These are phyloP conservation scores for Fusarium sp. DNA, from an alignment of 2,329 filamentous ascomycete species.

Conservation along the genomic window DNA sequence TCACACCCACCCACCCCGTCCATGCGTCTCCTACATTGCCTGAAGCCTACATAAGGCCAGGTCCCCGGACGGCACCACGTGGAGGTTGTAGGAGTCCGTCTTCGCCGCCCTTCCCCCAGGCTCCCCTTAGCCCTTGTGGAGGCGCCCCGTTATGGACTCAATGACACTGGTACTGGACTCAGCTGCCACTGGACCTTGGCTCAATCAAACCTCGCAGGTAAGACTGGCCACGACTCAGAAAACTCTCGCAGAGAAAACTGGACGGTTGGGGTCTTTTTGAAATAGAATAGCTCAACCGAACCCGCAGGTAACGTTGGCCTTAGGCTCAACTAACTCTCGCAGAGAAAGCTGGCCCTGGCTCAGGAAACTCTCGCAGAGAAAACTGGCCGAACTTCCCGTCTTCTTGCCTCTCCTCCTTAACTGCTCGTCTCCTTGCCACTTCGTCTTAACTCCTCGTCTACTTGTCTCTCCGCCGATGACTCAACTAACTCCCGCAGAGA, in stretches of 20 bases:
- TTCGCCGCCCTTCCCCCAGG: conserved; percentile 4
- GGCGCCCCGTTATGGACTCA: background rate
- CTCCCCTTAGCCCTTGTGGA: background rate
- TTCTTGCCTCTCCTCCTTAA: too few relatives aligned
- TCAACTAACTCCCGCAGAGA: background rate
- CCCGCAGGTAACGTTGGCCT: background rate
- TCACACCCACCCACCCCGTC: too few relatives aligned
- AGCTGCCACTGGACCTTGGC: background rate
- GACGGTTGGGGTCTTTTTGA: background rate
- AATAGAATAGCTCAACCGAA: background rate
- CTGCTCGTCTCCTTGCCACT: too few relatives aligned
- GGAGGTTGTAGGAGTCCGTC: conserved; percentile 14
- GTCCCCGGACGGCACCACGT: conserved; percentile 11
- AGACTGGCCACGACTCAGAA: conserved; percentile 4
- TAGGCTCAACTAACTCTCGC: background rate
- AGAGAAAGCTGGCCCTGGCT: background rate
- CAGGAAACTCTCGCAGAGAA: background rate
- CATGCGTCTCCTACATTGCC: conserved; percentile 15
- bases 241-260: background rate
- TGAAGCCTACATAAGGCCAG: conserved; percentile 3
- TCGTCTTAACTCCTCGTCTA: too few relatives aligned
- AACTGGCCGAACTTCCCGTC: background rate
- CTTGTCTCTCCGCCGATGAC: background rate
- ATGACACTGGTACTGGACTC: background rate
- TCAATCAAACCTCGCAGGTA: background rate